These are phyloP conservation scores for Nematodospora anomalae DNA, from an alignment of 1,139 yeast species.

Conservation along the genomic window DNA sequence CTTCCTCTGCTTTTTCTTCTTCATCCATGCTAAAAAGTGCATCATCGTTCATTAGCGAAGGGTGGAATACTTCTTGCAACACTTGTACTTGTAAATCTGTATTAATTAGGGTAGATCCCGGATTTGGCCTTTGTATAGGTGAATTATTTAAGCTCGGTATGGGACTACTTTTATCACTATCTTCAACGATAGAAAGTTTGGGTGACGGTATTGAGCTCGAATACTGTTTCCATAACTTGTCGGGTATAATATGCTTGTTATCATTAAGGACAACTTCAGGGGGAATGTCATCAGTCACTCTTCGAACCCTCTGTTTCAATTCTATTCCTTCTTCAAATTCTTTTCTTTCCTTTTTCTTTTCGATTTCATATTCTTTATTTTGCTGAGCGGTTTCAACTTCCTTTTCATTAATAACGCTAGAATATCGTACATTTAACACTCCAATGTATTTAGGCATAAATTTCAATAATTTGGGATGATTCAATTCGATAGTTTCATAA, in stretches of 20 bases:
- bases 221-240: slow-evolving; percentile 65
- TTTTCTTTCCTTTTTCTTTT: slow-evolving; percentile 9
- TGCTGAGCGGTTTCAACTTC: neutral
- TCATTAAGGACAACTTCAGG: slow-evolving; percentile 89
- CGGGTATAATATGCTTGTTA: slow-evolving; percentile 86
- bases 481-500: slow-evolving; percentile 83
- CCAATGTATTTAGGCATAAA: slow-evolving; percentile 96
- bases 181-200: slow-evolving; percentile 4
- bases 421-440: slow-evolving; percentile 84
- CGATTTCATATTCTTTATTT: slow-evolving; percentile 7
- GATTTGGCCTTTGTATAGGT: slow-evolving; percentile 14
- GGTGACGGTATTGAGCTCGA: slow-evolving; percentile 58
- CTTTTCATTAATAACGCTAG: slow-evolving; percentile 43
- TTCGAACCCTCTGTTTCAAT: neutral
- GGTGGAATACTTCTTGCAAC: slow-evolving; percentile 40
- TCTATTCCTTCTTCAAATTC: slow-evolving; percentile 2
- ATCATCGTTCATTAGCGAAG: slow-evolving; percentile 23
- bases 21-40: slow-evolving; percentile 41
- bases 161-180: slow-evolving; percentile 9
- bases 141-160: slow-evolving; percentile 14
- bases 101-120: slow-evolving; percentile 38
- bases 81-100: slow-evolving; percentile 42
- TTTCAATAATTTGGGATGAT: slow-evolving; percentile 71
- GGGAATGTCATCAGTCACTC: slow-evolving; percentile 16
- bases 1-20: slow-evolving; percentile 14